phyloP scores from a whole-genome alignment of 805 yeast species.

The Zygosaccharomyces siamensis region DNA sequence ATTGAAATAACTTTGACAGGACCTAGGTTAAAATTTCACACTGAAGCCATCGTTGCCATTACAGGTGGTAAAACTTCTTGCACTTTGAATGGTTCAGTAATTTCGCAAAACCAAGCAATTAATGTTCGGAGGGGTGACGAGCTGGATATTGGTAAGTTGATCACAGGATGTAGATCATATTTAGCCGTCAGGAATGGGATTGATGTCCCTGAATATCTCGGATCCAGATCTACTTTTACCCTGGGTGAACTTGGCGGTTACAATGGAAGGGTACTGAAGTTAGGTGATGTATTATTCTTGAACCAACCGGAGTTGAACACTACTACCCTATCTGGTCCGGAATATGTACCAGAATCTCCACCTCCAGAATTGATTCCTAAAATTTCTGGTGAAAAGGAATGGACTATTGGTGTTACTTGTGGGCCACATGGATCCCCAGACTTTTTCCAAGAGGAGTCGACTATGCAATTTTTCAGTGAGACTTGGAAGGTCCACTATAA shows the following conservation, averaged over 20 bases:
- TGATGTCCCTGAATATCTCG: constrained; percentile 89
- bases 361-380: constrained; percentile 43
- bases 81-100: constrained; percentile 54
- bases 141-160: constrained; percentile 73
- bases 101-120: constrained; percentile 69
- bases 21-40: constrained; percentile 81
- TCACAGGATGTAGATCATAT: constrained; percentile 83
- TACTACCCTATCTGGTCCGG: constrained; percentile 69
- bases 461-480: constrained; percentile 65
- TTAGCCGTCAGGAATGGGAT: constrained; percentile 88
- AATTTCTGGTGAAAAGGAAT: constrained; percentile 36
- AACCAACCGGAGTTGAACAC: constrained; percentile 70
- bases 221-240: constrained; percentile 95
- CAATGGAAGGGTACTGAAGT: constrained; percentile 86
- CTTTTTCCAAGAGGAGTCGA: constrained; percentile 73
- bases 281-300: constrained; percentile 86
- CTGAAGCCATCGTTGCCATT: constrained; percentile 67
- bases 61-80: constrained; percentile 82
- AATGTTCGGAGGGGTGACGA: constrained; percentile 67
- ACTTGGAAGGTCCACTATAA: constrained; percentile 96
- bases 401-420: constrained; percentile 90
- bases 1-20: constrained; percentile 85
- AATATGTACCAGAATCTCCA: constrained; percentile 53
- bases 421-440: constrained; percentile 99
- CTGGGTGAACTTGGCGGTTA: constrained; percentile 89